Evolutionary conservation across 1,139 yeast genomes (phyloP), one percentile per base, ranked within the genome.

Genomic region (Kodamaea suecica): DNA sequence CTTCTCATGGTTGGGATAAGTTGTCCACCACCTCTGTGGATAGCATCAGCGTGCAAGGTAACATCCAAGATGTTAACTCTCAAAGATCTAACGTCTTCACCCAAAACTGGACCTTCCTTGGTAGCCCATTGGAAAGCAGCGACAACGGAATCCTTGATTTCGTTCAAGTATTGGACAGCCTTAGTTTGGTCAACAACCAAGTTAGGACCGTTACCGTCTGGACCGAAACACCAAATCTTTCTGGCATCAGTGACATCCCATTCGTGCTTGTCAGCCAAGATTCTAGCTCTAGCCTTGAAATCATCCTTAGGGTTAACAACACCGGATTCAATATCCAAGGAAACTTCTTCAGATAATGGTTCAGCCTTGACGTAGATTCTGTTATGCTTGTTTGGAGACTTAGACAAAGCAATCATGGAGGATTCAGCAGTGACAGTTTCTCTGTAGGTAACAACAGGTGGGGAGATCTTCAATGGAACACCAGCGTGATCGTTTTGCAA

Each of bases 11-110:
- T 92, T 76, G 97, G 97, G 75, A 92, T 88, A 72, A 92, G 83
- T 81, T 92, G 98, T 78, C 98, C 98, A 78, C 95, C 97, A 82
- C 98, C 98, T 85, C 98, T 88, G 86, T 92, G 98, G 76, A 92
- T 92, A 73, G 98, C 96, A 85, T 92, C 98, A 69, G 98, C 95
- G 76, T 92, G 98, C 73, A 92, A 81, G 59, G 97, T 90, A 66
- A 92, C 98, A 84, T 92, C 98, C 76, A 92, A 81, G 66, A 92
- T 84, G 95, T 92, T 92, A 72, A 87, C 77, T 78, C 98, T 87
- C 63, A 88, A 80, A 61, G 95, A 84, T 82, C 98, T 90, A 76
- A 86, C 74, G 71, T 73, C 77, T 80, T 92, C 98, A 78, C 95
- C 96, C 63, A 92, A 78, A 68, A 92, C 76, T 67, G 98, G 98